Evolutionary conservation across 306 rosid species (phyloP).

Genomic region (Mimosa bimucronata): DNA sequence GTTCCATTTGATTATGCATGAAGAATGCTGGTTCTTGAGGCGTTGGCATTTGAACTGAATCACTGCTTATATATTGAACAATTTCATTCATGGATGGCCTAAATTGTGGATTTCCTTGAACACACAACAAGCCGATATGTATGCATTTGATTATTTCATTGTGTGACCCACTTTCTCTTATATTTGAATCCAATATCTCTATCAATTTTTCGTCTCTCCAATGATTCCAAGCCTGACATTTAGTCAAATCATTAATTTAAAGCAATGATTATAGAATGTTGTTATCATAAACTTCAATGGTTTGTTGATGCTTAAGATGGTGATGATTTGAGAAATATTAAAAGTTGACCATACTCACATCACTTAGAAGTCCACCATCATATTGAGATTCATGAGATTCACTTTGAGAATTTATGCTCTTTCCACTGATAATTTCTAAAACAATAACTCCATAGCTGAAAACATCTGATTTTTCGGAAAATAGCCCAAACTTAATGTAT

Average conservation of each 20-base stretch:
- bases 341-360: neutral
- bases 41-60: neutral
- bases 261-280: too few relatives aligned
- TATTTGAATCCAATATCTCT: neutral
- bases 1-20: too few relatives aligned
- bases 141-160: neutral
- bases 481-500: neutral
- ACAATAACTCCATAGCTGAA: neutral
- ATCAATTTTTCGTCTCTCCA: neutral
- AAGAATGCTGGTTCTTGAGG: neutral
- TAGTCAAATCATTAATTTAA: neutral
- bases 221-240: neutral
- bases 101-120: neutral
- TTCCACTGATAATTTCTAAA: neutral
- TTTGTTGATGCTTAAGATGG: too few relatives aligned
- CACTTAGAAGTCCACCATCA: neutral
- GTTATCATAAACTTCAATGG: too few relatives aligned
- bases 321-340: too few relatives aligned
- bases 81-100: neutral
- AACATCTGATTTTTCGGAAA: neutral
- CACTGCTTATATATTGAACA: neutral
- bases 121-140: neutral
- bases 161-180: neutral
- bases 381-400: neutral
- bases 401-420: neutral